Conservation (phyloP, 495 filamentous ascomycete species). For the Neurospora sp. region DNA sequence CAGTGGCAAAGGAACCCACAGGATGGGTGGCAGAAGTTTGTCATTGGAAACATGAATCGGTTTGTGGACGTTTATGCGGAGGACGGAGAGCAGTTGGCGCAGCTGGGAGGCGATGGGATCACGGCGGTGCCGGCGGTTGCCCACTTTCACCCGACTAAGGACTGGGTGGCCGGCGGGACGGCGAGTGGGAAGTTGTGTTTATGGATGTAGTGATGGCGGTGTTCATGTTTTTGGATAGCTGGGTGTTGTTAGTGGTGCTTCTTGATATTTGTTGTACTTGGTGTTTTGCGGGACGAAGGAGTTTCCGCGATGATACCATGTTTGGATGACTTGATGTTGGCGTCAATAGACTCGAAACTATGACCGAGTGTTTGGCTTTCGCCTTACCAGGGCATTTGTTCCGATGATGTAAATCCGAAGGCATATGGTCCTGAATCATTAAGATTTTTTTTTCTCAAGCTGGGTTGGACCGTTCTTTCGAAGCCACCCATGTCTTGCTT, state of each 20-base stretch:
- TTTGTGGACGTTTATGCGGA: conserved; percentile 84
- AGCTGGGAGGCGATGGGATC: conserved; percentile 79
- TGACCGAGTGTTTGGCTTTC: neutral
- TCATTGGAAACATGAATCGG: conserved; percentile 95
- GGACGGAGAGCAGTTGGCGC: conserved; percentile 78
- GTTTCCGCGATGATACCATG: neutral
- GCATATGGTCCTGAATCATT: neutral
- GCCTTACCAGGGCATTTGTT: neutral
- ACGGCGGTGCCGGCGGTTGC: conserved; percentile 91
- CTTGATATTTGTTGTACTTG: neutral
- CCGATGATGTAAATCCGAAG: neutral
- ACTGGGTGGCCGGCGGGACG: conserved; percentile 90
- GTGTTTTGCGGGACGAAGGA: neutral
- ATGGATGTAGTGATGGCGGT: conserved; percentile 56
- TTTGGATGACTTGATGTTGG: neutral
- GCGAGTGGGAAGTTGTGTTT: conserved; percentile 87
- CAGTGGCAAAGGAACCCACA: conserved; percentile 80
- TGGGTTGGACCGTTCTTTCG: neutral
- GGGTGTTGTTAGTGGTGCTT: neutral
- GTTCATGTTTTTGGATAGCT: neutral
- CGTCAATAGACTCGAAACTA: neutral
- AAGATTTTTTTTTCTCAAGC: neutral
- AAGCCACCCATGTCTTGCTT: neutral
- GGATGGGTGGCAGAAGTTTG: conserved; percentile 73
- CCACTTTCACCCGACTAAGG: conserved; percentile 73